Evolutionary conservation across 2,329 filamentous ascomycete species (phyloP), one percentile per base, ranked within the genome.

Genomic region (Phaeosphaeriaceae sp.): DNA sequence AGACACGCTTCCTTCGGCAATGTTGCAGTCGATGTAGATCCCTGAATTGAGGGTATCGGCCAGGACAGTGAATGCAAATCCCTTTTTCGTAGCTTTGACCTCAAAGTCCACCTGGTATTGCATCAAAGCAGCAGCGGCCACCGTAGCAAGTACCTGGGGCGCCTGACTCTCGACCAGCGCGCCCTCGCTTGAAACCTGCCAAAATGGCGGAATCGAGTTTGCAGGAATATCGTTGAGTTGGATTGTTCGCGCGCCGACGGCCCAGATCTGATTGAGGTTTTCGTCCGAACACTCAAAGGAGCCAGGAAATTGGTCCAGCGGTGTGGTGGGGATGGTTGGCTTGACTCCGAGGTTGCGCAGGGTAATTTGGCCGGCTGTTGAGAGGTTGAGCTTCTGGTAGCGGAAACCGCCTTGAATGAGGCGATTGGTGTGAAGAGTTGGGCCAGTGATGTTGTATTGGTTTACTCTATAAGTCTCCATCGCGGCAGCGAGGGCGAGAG

Each of bases 381-480:
- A 75, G 0, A 79, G 62, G 33, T 74, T 77, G 13, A 78, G 61
- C 58, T 78, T 77, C 59, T 79, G 76, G 57, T 78, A 79, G 6
- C 76, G 65, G 36, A 78, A 71, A 10, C 66, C 73, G 5, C 76
- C 76, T 58, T 78, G 76, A n/a, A 78, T 66, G 6, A 78, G 67
- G n/a, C 71, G 68, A 57, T 76, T 78, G 0, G 61, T 68, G 22
- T 73, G 60, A n/a, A 52, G 44, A 0, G 54, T 61, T 3, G 60
- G 45, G 3, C 53, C 54, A 7, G 67, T 71, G 50, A 79, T 67
- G 52, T 77, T 77, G 62, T 78, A 78, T 5, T 59, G 63, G 36
- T 75, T 78, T 2, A 78, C 60, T 9, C 76, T 64, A 57, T 77
- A 78, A 1, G 72, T 75, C 47, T 79, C 75, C 74, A 78, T 76